Conservation (phyloP, 2,329 filamentous ascomycete species). For the Monosporascus sp. region DNA sequence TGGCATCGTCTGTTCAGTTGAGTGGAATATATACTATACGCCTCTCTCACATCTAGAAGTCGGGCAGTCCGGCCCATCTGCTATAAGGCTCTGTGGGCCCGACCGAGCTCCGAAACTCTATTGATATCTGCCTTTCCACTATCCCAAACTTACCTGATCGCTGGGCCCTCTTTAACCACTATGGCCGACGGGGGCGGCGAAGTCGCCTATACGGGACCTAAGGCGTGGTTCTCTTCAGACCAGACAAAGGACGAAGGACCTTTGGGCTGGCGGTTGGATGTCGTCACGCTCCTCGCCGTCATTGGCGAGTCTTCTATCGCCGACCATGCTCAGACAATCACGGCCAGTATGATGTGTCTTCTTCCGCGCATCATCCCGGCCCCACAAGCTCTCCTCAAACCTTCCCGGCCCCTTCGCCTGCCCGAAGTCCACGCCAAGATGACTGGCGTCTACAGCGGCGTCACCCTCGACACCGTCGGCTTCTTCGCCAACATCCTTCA, state of each 20-base stretch:
- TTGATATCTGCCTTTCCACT: constrained; percentile 3
- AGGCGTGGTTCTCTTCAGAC: constrained; percentile 26
- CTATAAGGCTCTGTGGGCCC: not conserved
- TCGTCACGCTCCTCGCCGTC: constrained; percentile 58
- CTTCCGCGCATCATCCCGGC: constrained; percentile 58
- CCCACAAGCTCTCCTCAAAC: constrained; percentile 56
- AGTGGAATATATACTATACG: too few species aligned
- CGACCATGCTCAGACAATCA: constrained; percentile 53
- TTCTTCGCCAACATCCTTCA: constrained; percentile 60
- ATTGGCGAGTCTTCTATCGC: constrained; percentile 56
- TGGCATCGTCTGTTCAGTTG: too few species aligned
- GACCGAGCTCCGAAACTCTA: constrained; percentile 11
- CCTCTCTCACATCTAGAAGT: too few species aligned
- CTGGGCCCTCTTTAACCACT: not conserved
- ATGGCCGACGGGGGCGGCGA: constrained; percentile 16
- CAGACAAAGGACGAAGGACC: constrained; percentile 29
- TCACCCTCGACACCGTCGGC: constrained; percentile 48
- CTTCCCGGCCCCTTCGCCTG: constrained; percentile 48
- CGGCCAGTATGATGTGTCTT: constrained; percentile 51
- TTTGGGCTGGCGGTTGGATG: constrained; percentile 51
- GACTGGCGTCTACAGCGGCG: constrained; percentile 54
- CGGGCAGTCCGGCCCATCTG: too few species aligned
- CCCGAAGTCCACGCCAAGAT: constrained; percentile 50
- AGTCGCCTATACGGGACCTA: constrained; percentile 1
- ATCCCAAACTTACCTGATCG: constrained; percentile 7